phyloP scores from a whole-genome alignment of 208 protist species.

The Trypanosoma conorhini region DNA sequence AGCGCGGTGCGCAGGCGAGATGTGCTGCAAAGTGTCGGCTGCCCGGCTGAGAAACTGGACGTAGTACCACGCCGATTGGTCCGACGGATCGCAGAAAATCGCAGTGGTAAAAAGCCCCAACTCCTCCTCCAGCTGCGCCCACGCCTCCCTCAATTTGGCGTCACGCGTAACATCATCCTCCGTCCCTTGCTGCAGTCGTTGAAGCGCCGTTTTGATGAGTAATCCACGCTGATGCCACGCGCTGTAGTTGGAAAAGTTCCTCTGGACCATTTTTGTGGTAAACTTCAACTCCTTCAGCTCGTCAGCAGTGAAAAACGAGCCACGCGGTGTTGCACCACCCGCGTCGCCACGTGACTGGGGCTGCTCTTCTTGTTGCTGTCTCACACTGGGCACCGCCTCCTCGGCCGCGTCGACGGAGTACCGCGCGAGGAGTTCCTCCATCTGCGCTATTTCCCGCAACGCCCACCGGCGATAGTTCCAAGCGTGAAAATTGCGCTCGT shows the following conservation, averaged over 20 bases:
- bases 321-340: neutral
- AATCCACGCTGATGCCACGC: slow-evolving; percentile 95
- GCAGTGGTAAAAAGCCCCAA: slow-evolving; percentile 58
- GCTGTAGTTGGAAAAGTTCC: slow-evolving; percentile 98
- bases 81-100: slow-evolving; percentile 87
- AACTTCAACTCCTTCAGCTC: slow-evolving; percentile 78
- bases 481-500: slow-evolving; percentile 92
- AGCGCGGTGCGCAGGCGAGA: neutral
- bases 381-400: neutral
- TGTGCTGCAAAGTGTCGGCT: neutral
- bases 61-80: slow-evolving; percentile 90
- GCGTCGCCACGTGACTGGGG: neutral
- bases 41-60: slow-evolving; percentile 43
- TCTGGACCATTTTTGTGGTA: slow-evolving; percentile 82
- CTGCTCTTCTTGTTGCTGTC: neutral
- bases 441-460: slow-evolving; percentile 25
- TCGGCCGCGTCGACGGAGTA: slow-evolving; percentile 16
- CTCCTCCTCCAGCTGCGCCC: slow-evolving; percentile 50
- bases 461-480: slow-evolving; percentile 88
- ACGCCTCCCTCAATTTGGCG: slow-evolving; percentile 10
- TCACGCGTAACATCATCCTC: slow-evolving; percentile 6
- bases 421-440: slow-evolving; percentile 21
- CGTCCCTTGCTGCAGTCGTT: slow-evolving; percentile 11
- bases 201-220: slow-evolving; percentile 41
- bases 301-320: slow-evolving; percentile 33